Percentiles rank a stretch among this genome's conserved stretches.
Evolutionary conservation across 1,284 basidiomycete species (phyloP).

Genomic region (Ganoderma leucocontextum): DNA sequence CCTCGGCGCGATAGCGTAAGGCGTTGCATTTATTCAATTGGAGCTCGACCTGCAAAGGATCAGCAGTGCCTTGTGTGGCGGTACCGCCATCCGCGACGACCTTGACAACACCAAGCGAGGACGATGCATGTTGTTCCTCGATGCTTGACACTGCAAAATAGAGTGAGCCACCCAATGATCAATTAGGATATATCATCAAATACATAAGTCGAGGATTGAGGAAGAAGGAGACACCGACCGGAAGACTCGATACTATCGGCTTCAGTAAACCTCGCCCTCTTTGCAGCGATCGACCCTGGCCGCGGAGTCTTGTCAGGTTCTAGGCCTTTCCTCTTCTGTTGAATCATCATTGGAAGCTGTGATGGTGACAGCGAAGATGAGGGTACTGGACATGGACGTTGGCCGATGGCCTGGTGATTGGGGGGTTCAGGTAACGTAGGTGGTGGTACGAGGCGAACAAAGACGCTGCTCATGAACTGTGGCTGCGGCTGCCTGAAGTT

Average conservation of each 20-base stretch:
- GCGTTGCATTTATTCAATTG: constrained; percentile 84
- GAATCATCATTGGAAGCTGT: constrained; percentile 25
- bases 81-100: constrained; percentile 36
- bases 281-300: constrained; percentile 44
- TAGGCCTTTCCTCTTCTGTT: constrained; percentile 43
- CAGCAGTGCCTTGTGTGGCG: constrained; percentile 30
- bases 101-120: constrained; percentile 32
- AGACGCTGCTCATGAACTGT: constrained; percentile 51
- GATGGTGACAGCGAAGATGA: constrained; percentile 34
- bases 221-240: constrained; percentile 39
- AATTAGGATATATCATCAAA: constrained; percentile 53
- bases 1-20: constrained; percentile 68
- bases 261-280: constrained; percentile 49
- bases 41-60: constrained; percentile 59
- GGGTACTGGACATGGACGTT: constrained; percentile 17
- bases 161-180: constrained; percentile 46
- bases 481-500: constrained; percentile 51
- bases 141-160: constrained; percentile 50
- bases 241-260: constrained; percentile 43
- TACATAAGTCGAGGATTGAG: constrained; percentile 44
- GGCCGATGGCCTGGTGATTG: not conserved
- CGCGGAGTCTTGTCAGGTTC: constrained; percentile 47
- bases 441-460: constrained; percentile 55
- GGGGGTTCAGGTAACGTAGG: constrained; percentile 45
- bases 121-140: constrained; percentile 44